Evolutionary conservation across 176 grass and related monocot genomes (phyloP), one percentile per base, ranked within the genome.

Genomic region (Bromus sterilis): DNA sequence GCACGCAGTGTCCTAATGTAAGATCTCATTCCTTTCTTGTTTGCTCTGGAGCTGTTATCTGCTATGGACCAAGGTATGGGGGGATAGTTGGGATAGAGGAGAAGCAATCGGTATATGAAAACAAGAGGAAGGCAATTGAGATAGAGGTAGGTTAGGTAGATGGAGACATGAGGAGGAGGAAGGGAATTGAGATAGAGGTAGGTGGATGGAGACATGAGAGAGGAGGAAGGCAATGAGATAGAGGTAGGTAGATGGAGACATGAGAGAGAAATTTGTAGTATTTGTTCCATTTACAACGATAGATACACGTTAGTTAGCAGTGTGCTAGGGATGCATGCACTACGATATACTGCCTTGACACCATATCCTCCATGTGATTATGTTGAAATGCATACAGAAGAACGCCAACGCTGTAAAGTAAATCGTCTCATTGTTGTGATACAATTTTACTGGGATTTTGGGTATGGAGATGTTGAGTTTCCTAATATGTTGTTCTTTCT

Each of bases 1-100:
- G 91, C 96, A 82, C 93, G 89, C 59, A 89, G 89, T 80, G 85
- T 95, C 43, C 81, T 99, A 75, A 82, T 93, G 96, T 99, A 91
- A 89, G 93, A 84, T 58, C 64, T 82, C 14, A 3, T 76, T 80
- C 40, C 31, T 86, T 74, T 23, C 78, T 28, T 63, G 25, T 85
- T 85, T 74, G 42, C 69, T 48, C 26, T 72, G 42, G 41, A 31
- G 14, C 30, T 72, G 69, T 72, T 72, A 72, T 21, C 26, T 31
- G 42, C 68, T 46, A 71, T 29, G 68, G 68, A 30, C 68, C 41
- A 69, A 69, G 40, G 67, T 48, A 46, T 8, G 40, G 41, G 42
- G 48, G 69, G 16, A 48, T 72, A 72, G 69, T 29, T 72, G 40
- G 40, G 39, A 30, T 71, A 48, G 26, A 48, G 69, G 43, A 72